Conservation (phyloP, 257 asterid genomes). For the Solanum virginianum region DNA sequence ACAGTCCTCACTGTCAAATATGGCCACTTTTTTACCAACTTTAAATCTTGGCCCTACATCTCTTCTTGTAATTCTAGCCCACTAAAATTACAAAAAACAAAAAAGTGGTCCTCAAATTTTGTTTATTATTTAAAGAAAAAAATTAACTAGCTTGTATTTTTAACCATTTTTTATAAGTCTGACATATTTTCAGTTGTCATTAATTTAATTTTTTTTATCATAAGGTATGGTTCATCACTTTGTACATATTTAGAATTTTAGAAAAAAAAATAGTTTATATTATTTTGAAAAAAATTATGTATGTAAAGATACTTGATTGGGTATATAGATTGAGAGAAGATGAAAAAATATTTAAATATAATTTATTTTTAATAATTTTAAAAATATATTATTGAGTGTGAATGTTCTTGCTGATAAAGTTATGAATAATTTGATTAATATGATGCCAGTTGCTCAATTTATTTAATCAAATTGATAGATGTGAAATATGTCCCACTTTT, state of each 20-base stretch:
- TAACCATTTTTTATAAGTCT: neutral
- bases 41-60: neutral
- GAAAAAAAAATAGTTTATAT: neutral
- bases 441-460: neutral
- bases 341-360: neutral
- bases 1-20: conserved; percentile 22
- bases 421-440: too few relatives aligned
- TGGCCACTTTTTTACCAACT: conserved; percentile 1
- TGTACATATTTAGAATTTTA: neutral
- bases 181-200: conserved; percentile 15
- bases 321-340: neutral
- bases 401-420: too few relatives aligned
- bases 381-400: too few relatives aligned
- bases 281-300: neutral
- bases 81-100: neutral
- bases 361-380: too few relatives aligned
- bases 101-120: neutral
- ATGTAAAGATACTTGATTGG: neutral
- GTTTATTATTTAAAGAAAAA: neutral
- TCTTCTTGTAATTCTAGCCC: neutral
- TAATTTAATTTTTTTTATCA: conserved; percentile 6
- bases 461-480: neutral
- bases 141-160: neutral
- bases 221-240: neutral
- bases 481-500: too few relatives aligned